Evolutionary conservation across 2,329 filamentous ascomycete species (phyloP).

Genomic region (Colletotrichum sp.): DNA sequence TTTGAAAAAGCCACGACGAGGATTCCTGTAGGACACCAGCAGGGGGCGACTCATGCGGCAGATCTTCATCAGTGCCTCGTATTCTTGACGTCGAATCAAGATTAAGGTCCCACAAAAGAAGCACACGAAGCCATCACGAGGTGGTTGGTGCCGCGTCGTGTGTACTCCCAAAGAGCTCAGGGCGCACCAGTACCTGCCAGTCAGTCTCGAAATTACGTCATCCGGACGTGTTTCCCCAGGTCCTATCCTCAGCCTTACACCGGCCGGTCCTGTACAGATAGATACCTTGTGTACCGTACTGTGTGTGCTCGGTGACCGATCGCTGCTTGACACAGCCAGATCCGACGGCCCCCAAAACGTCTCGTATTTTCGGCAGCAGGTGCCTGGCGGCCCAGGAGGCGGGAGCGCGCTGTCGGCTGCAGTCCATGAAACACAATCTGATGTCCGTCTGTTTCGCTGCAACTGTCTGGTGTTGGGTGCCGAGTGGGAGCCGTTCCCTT

Average conservation of each 20-base stretch:
- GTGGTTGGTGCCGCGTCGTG: neutral
- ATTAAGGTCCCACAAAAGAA: neutral
- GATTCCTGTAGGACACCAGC: neutral
- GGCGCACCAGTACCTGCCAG: neutral
- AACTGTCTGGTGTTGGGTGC: neutral
- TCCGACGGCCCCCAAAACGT: neutral
- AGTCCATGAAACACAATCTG: neutral
- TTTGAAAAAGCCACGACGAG: neutral
- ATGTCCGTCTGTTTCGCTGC: neutral
- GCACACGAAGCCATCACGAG: neutral
- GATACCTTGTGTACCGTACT: neutral
- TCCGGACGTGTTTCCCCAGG: neutral
- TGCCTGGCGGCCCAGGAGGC: neutral
- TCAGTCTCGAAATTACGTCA: neutral
- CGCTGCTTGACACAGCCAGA: neutral
- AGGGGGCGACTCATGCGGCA: neutral
- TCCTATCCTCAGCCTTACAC: constrained; percentile 7
- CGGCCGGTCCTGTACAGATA: neutral
- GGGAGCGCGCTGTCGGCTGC: neutral
- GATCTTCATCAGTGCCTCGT: neutral
- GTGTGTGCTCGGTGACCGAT: neutral
- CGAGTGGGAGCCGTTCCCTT: neutral
- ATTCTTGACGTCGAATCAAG: neutral
- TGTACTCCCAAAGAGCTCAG: neutral
- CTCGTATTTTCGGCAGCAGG: neutral